Evolutionary conservation across 768 basidiomycete species (phyloP), one percentile per base, ranked within the genome.

Genomic region (Lactarius psammicola): DNA sequence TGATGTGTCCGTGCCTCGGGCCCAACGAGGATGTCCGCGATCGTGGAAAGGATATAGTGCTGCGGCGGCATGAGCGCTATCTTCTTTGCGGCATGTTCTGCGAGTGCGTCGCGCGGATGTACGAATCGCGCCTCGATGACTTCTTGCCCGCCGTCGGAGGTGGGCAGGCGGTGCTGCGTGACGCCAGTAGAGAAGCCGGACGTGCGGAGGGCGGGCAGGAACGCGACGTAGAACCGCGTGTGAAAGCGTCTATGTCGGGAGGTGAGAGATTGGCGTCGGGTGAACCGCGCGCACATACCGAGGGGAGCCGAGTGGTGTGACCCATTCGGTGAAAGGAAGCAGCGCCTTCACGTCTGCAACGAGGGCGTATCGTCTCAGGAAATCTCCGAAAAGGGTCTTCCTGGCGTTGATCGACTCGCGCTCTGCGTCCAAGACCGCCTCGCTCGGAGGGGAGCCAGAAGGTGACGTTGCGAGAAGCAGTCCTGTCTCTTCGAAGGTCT

Each of bases 401-500:
- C 83, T 82, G 20, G 81, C 72, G 69, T 89, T 86, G 28, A 90
- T 81, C 3, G 78, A 79, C 68, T 78, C 76, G 20, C 89, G 84
- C 3, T 84, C 84, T 23, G 78, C 75, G 64, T 87, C 84, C 60
- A 89, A 73, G 0, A 76, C 72, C 0, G 71, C 59, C 60, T 85
- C 78, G 38, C 76, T 74, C 30, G 40, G 79, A 72, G 23, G 54
- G 9, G 57, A 68, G 63, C 36, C 60, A 62, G 53, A 33, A 65
- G 56, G 26, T 65, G 62, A 71, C 15, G 84, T 83, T 13, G 86
- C 87, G 17, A 90, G 74, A 17, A 90, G 74, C 33, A 90, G 74
- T 2, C 89, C 89, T 3, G 88, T 81, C 72, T 92, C 89, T 71
- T 92, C 89, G 64, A 92, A 90, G 0, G 88, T 87, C 75, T 92